Percentiles rank a stretch among this genome's conserved stretches.
These are phyloP conservation scores for Thielaviopsis musarum DNA, from an alignment of 2,329 filamentous ascomycete genomes.

Conservation along the genomic window DNA sequence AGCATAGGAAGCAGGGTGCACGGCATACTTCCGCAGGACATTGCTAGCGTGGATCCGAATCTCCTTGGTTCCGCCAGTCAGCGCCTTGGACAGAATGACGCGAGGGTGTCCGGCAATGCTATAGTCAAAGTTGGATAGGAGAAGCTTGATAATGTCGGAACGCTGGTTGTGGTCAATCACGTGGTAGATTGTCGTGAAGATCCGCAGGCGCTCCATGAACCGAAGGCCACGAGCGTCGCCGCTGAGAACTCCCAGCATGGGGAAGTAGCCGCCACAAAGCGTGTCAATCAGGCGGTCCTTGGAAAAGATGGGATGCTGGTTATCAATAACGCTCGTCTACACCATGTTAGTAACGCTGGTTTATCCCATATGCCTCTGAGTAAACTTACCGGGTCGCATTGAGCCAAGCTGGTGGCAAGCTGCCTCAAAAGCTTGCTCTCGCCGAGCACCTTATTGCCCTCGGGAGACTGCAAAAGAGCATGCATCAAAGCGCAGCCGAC, in stretches of 20 bases:
- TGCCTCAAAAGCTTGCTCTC: conserved; percentile 90
- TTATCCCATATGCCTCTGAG: neutral
- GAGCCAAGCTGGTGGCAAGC: conserved; percentile 86
- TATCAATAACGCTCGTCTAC: conserved; percentile 55
- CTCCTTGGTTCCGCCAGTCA: conserved; percentile 80
- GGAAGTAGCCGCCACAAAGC: conserved; percentile 82
- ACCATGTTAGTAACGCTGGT: neutral
- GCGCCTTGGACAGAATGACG: conserved; percentile 80
- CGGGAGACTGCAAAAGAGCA: conserved; percentile 66
- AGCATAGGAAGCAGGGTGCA: conserved; percentile 21
- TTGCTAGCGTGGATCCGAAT: conserved; percentile 85
- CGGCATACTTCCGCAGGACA: conserved; percentile 72
- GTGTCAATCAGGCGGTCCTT: conserved; percentile 70
- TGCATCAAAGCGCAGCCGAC: conserved; percentile 80
- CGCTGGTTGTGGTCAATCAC: conserved; percentile 84
- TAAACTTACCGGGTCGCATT: conserved; percentile 64
- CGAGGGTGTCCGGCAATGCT: conserved; percentile 74
- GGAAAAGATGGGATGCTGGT: conserved; percentile 78
- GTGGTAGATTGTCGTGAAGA: conserved; percentile 99
- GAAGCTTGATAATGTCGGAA: conserved; percentile 75
- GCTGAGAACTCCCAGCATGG: conserved; percentile 76
- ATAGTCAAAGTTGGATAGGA: conserved; percentile 87
- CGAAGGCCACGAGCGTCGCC: conserved; percentile 66
- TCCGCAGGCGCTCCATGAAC: conserved; percentile 89
- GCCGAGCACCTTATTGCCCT: conserved; percentile 69